Conservation (phyloP, 2,329 filamentous ascomycete genomes). For the Berkeleyomyces basicola region DNA sequence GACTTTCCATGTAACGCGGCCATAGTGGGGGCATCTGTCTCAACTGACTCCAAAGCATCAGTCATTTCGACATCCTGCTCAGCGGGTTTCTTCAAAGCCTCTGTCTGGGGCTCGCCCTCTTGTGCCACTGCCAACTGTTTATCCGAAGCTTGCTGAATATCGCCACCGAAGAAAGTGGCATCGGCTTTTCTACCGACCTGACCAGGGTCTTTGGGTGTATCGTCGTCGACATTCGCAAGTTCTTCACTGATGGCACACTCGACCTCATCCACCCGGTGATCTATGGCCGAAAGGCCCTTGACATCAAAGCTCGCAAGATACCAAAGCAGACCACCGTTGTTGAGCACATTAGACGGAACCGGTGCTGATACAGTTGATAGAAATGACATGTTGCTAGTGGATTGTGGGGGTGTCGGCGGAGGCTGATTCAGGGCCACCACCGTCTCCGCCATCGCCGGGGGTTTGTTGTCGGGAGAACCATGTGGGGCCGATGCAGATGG, state of each 20-base stretch:
- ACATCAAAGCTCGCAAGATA: conserved; percentile 7
- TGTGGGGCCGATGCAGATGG: not conserved
- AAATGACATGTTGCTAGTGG: conserved; percentile 12
- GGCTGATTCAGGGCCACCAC: not conserved
- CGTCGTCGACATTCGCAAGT: conserved; percentile 81
- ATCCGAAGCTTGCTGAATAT: not conserved
- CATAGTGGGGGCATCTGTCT: not conserved
- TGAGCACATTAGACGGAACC: conserved; percentile 6
- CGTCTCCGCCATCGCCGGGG: not conserved
- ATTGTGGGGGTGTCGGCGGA: conserved; percentile 13
- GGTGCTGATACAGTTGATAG: not conserved
- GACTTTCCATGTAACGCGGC: not conserved
- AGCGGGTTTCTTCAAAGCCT: not conserved
- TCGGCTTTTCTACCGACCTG: conserved; percentile 30
- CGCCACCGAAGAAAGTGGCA: not conserved
- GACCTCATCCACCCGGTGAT: conserved; percentile 45
- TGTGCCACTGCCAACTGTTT: not conserved
- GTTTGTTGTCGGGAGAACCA: not conserved
- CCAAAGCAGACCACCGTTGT: conserved; percentile 10
- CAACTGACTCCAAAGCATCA: not conserved
- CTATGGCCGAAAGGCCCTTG: conserved; percentile 6
- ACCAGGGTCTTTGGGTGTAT: conserved; percentile 59
- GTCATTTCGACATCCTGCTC: conserved; percentile 9
- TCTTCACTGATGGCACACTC: conserved; percentile 60
- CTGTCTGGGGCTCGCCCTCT: not conserved